Percentiles rank a stretch among this genome's conserved stretches.
phyloP scores from a whole-genome alignment of 2,329 filamentous ascomycete genomes.

The Colletotrichum echinochloae region DNA sequence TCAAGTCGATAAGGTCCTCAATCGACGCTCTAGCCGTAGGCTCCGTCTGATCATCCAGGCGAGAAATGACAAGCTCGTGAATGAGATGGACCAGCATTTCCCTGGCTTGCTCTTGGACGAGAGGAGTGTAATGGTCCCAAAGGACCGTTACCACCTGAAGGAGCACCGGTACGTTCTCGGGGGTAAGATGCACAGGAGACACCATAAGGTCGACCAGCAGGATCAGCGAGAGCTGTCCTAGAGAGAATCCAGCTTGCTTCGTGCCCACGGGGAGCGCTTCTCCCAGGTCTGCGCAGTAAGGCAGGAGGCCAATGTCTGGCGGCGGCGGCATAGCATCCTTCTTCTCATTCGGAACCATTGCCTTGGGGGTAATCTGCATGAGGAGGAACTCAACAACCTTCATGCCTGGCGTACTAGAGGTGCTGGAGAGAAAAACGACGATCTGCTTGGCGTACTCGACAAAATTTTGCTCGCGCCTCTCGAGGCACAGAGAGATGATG shows the following conservation, averaged over 20 bases:
- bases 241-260: conserved; percentile 91
- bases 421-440: conserved; percentile 94
- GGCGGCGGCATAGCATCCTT: conserved; percentile 75
- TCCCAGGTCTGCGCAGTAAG: conserved; percentile 89
- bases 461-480: conserved; percentile 96
- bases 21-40: conserved; percentile 76
- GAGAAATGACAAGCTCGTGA: conserved; percentile 89
- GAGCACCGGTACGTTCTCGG: conserved; percentile 85
- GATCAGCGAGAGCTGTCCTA: conserved; percentile 93
- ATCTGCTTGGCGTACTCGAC: conserved; percentile 99
- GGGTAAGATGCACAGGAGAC: conserved; percentile 82
- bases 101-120: conserved; percentile 95
- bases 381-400: conserved; percentile 96
- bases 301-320: conserved; percentile 78
- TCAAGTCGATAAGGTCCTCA: conserved; percentile 87
- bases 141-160: conserved; percentile 92
- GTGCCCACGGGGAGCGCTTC: conserved; percentile 86
- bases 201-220: conserved; percentile 97
- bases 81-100: conserved; percentile 99
- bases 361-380: conserved; percentile 90
- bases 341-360: conserved; percentile 96
- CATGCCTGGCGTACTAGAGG: conserved; percentile 76
- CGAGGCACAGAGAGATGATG: conserved; percentile 92
- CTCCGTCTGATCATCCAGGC: conserved; percentile 77
- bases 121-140: conserved; percentile 96